A percentile compares a stretch with the other conserved stretches of the same genome.
These are phyloP conservation scores for Cutaneotrichosporon cyanovorans DNA, from an alignment of 1,284 basidiomycete genomes.

Conservation along the genomic window DNA sequence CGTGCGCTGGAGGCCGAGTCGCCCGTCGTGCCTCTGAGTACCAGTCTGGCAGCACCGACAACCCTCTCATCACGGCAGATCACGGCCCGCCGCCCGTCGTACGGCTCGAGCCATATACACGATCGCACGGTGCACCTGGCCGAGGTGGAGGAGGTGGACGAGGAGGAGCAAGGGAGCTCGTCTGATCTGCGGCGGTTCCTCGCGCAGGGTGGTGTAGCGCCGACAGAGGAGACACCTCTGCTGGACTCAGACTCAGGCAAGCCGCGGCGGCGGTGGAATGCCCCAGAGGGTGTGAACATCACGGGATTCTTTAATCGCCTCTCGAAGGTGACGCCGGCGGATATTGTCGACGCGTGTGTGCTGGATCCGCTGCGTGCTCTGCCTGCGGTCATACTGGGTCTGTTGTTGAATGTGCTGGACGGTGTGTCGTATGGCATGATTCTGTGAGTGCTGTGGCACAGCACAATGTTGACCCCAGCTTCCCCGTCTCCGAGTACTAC, in stretches of 20 bases:
- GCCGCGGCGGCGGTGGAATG: conserved; percentile 14
- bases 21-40: too few species aligned
- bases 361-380: conserved; percentile 50
- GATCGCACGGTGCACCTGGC: neutral
- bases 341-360: conserved; percentile 42
- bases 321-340: conserved; percentile 34
- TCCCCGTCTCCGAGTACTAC: conserved; percentile 77
- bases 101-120: too few species aligned
- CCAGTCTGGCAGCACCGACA: too few species aligned
- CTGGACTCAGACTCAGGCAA: conserved; percentile 5
- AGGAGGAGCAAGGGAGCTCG: conserved; percentile 7
- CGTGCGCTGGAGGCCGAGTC: neutral
- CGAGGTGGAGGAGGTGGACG: conserved; percentile 9
- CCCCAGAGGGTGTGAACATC: conserved; percentile 9
- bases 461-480: conserved; percentile 52
- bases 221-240: conserved; percentile 11
- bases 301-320: conserved; percentile 9
- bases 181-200: conserved; percentile 14
- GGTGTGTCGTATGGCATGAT: conserved; percentile 63
- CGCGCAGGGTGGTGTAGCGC: conserved; percentile 1
- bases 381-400: conserved; percentile 79
- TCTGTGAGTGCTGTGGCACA: conserved; percentile 55
- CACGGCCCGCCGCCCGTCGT: too few species aligned
- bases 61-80: too few species aligned
- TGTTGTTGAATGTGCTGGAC: conserved; percentile 84